Base-by-base conservation (phyloP, 371 early-diverging fungal genomes). In the Thermomucor indicae-seudaticae region DNA sequence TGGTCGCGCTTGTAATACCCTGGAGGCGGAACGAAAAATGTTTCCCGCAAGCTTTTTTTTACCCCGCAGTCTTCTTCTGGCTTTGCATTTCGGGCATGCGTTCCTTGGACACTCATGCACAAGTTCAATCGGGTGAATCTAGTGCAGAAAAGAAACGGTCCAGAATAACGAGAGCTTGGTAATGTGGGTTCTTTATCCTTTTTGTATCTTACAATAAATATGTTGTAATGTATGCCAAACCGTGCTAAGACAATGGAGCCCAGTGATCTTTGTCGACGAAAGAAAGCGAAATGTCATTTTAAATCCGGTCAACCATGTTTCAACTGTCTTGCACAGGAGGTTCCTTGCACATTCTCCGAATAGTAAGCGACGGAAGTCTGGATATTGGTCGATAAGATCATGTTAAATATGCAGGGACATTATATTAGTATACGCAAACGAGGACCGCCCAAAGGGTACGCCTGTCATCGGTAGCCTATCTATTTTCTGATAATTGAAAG, bases 1-100 rank as follows among this genome's bases (percentile, higher is more conserved):
- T 59, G 72, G 64, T 62, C 65, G 31, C 60, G 65, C 17, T 44
- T 72, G 16, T 72, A n/a, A n/a, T n/a, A n/a, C n/a, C n/a, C n/a
- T n/a, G n/a, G n/a, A n/a, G n/a, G n/a, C n/a, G n/a, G n/a, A n/a
- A n/a, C n/a, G n/a, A n/a, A n/a, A n/a, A n/a, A n/a, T n/a, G n/a
- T n/a, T n/a, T n/a, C n/a, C n/a, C n/a, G n/a, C n/a, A n/a, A n/a
- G n/a, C n/a, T n/a, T n/a, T n/a, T n/a, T n/a, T n/a, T n/a, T n/a
- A n/a, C n/a, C n/a, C n/a, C n/a, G n/a, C n/a, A n/a, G n/a, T n/a
- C n/a, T n/a, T n/a, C n/a, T n/a, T n/a, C n/a, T n/a, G n/a, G n/a
- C n/a, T n/a, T n/a, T n/a, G n/a, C n/a, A n/a, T n/a, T n/a, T n/a
- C n/a, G n/a, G n/a, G n/a, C n/a, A n/a, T n/a, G n/a, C n/a, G n/a